These are phyloP conservation scores for Uromyces viciae-fabae DNA, from an alignment of 1,284 basidiomycete species.

Conservation along the genomic window DNA sequence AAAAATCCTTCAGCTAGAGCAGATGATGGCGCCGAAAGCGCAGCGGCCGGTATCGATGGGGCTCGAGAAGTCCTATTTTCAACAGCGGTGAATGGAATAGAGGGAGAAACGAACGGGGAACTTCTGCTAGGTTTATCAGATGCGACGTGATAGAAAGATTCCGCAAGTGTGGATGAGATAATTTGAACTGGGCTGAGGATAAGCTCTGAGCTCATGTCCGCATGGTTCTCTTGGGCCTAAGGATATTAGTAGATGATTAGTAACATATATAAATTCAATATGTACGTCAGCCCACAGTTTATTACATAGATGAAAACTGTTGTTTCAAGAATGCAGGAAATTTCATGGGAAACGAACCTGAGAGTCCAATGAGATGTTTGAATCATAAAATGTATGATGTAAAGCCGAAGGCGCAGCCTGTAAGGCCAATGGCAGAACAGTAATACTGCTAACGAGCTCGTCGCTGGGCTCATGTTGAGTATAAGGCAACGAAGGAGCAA, in stretches of 20 bases:
- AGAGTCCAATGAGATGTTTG: not conserved
- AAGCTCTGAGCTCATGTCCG: not conserved
- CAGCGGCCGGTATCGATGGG: slow-evolving; percentile 17
- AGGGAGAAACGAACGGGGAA: slow-evolving; percentile 8
- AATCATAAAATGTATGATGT: not conserved
- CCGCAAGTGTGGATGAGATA: slow-evolving; percentile 16
- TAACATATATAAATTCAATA: not conserved
- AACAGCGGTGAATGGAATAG: slow-evolving; percentile 13
- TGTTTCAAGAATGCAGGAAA: not conserved
- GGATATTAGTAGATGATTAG: not conserved
- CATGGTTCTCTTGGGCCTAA: not conserved
- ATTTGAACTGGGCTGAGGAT: slow-evolving; percentile 19
- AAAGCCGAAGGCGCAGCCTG: slow-evolving; percentile 4
- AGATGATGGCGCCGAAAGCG: not conserved
- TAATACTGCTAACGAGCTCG: not conserved
- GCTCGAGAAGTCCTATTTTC: not conserved
- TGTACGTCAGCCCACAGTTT: not conserved
- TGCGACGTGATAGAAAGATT: slow-evolving; percentile 18
- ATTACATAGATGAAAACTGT: not conserved
- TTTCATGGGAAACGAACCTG: not conserved
- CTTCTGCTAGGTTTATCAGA: not conserved
- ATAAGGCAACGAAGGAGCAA: slow-evolving; percentile 28
- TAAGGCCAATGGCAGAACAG: slow-evolving; percentile 15
- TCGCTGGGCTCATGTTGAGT: not conserved
- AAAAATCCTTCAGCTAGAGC: slow-evolving; percentile 21